These are phyloP conservation scores for Fonsecaea monophora DNA, from an alignment of 2,329 filamentous ascomycete genomes.

Conservation along the genomic window DNA sequence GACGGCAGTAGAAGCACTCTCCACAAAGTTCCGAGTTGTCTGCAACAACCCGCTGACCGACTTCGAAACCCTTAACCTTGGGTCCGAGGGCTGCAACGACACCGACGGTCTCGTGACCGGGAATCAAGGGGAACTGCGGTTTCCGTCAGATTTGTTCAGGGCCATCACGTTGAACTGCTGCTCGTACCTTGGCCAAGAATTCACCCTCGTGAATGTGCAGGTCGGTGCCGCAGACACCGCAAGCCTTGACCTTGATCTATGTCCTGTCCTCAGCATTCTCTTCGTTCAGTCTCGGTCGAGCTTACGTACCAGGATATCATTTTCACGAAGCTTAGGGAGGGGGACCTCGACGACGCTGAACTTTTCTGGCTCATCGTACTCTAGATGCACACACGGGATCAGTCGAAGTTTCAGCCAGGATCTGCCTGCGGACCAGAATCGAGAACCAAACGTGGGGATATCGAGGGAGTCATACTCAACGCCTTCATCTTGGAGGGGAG, in stretches of 20 bases:
- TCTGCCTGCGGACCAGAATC: not conserved
- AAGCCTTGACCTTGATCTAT: conserved; percentile 70
- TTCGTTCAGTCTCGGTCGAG: conserved; percentile 14
- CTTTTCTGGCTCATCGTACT: conserved; percentile 67
- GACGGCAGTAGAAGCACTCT: conserved; percentile 75
- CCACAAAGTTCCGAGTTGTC: conserved; percentile 67
- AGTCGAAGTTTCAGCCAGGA: conserved; percentile 1
- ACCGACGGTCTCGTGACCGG: conserved; percentile 72
- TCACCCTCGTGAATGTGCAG: conserved; percentile 67
- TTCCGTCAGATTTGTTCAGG: conserved; percentile 21
- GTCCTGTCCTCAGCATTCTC: conserved; percentile 40
- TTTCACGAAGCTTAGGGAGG: conserved; percentile 65
- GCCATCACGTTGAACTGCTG: conserved; percentile 19
- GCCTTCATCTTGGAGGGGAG: conserved; percentile 67
- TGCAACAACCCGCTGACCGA: conserved; percentile 69
- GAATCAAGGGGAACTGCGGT: conserved; percentile 68
- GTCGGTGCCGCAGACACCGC: conserved; percentile 67
- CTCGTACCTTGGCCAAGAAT: conserved; percentile 62
- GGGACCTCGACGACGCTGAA: conserved; percentile 68
- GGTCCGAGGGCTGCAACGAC: conserved; percentile 65
- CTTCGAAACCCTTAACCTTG: conserved; percentile 65
- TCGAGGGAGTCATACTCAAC: conserved; percentile 57
- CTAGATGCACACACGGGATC: conserved; percentile 15
- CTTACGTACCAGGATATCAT: conserved; percentile 61
- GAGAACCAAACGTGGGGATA: not conserved